Evolutionary conservation across 495 filamentous ascomycete species (phyloP).

Genomic region (Penicillium herquei): DNA sequence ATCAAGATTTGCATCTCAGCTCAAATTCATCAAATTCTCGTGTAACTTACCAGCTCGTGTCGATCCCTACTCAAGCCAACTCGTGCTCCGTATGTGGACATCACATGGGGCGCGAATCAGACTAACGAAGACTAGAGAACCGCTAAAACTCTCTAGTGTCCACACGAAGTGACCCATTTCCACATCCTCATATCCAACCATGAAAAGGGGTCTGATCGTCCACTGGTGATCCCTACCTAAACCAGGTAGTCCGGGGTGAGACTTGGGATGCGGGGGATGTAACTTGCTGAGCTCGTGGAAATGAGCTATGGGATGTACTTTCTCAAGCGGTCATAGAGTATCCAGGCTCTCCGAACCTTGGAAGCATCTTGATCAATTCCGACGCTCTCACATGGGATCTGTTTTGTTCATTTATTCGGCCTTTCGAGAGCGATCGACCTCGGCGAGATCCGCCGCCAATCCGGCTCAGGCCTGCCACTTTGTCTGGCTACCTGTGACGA

Average conservation of each 20-base stretch:
- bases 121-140: background rate
- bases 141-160: slow-evolving; percentile 1
- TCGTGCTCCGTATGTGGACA: slow-evolving; percentile 9
- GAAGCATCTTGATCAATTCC: background rate
- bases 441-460: slow-evolving; percentile 12
- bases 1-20: too few relatives aligned
- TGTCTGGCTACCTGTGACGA: slow-evolving; percentile 7
- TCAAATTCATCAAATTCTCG: background rate
- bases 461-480: slow-evolving; percentile 5
- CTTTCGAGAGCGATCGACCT: background rate
- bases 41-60: background rate
- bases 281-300: background rate
- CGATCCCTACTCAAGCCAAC: slow-evolving; percentile 19
- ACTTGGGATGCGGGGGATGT: slow-evolving; percentile 18
- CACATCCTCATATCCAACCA: background rate
- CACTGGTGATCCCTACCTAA: slow-evolving; percentile 6
- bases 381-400: slow-evolving; percentile 12
- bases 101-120: background rate
- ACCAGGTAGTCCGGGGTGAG: slow-evolving; percentile 7
- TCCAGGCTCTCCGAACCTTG: background rate
- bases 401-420: background rate
- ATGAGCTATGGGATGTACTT: background rate
- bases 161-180: background rate
- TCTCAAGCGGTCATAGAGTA: background rate
- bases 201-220: slow-evolving; percentile 11